Evolutionary conservation across 306 rosid genomes (phyloP), one percentile per base, ranked within the genome.

Genomic region (Pachyrhizus erosus): DNA sequence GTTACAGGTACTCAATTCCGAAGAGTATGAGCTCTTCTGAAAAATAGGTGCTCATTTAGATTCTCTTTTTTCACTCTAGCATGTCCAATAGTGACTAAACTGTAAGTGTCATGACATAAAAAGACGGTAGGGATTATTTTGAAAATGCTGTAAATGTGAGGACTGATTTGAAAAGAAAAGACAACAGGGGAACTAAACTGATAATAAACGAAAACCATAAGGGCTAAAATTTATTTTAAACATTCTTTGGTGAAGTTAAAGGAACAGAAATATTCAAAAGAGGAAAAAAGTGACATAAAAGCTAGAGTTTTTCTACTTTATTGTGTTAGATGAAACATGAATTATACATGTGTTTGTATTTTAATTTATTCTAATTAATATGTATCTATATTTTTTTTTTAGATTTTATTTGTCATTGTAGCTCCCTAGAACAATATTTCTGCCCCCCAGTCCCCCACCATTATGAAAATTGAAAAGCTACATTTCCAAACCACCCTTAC

Each of bases 261-360:
- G 55, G 49, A n/a, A 67, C 27, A 80, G 40, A 70, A 70, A 24
- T 23, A 51, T 3, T 23, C 70, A 79, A 37, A 24, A 18, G n/a
- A 68, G 52, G 15, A 26, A 49, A 73, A 29, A 24, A 31, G 17
- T 40, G n/a, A 23, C 24, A 23, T 57, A 8, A 70, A 18, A 66
- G 12, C 17, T 21, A 11, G 14, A 55, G n/a, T 29, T 29, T 26
- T 18, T 9, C 17, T 9, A 45, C 34, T 46, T 18, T 8, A n/a
- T 17, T 49, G 17, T 39, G 67, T 40, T 24, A 51, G 51, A 67
- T 49, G 55, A 14, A 45, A n/a, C 39, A 2, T 43, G 5, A 73
- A 73, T 31, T 11, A 43, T 27, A 77, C 27, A 77, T 45, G 45
- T n/a, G 29, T 14, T 77, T 62, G 49, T 7, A 27, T 17, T 45